Evolutionary conservation across 2,329 filamentous ascomycete genomes (phyloP).

Genomic region (Talaromyces amestolkiae): DNA sequence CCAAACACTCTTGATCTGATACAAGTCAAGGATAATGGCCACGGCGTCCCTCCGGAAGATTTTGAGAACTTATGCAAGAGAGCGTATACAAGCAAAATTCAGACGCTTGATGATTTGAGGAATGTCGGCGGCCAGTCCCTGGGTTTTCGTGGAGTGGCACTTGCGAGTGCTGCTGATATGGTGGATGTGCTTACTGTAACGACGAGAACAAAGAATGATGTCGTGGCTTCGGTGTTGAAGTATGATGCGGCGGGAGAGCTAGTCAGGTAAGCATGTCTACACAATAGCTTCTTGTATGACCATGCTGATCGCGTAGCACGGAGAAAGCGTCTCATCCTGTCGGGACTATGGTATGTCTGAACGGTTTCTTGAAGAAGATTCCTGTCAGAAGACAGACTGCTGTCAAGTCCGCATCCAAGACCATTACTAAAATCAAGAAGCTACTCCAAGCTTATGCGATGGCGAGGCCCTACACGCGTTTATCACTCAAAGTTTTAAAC

Average conservation of each 20-base stretch:
- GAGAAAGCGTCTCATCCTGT: conserved; percentile 54
- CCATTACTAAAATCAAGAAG: conserved; percentile 51
- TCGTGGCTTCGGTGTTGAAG: conserved; percentile 51
- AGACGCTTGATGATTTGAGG: conserved; percentile 55
- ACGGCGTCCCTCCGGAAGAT: conserved; percentile 59
- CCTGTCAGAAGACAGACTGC: conserved; percentile 60
- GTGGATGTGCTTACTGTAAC: conserved; percentile 53
- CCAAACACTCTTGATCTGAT: conserved; percentile 60
- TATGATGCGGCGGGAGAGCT: conserved; percentile 53
- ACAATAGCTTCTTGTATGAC: neutral
- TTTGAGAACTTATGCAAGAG: conserved; percentile 55
- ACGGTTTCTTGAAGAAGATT: conserved; percentile 55
- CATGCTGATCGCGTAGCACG: conserved; percentile 25
- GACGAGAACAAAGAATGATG: conserved; percentile 58
- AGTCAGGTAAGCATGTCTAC: conserved; percentile 34
- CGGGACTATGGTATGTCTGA: conserved; percentile 60
- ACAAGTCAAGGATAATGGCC: conserved; percentile 63
- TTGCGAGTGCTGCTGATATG: conserved; percentile 61
- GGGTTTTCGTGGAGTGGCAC: conserved; percentile 64
- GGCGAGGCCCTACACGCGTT: conserved; percentile 54
- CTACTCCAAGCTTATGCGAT: conserved; percentile 60
- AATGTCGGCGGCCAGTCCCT: conserved; percentile 56
- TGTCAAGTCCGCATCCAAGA: conserved; percentile 52
- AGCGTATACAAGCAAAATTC: conserved; percentile 64
- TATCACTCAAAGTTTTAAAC: conserved; percentile 56